Evolutionary conservation across 2,329 filamentous ascomycete species (phyloP).

Genomic region (Cordyceps javanica): DNA sequence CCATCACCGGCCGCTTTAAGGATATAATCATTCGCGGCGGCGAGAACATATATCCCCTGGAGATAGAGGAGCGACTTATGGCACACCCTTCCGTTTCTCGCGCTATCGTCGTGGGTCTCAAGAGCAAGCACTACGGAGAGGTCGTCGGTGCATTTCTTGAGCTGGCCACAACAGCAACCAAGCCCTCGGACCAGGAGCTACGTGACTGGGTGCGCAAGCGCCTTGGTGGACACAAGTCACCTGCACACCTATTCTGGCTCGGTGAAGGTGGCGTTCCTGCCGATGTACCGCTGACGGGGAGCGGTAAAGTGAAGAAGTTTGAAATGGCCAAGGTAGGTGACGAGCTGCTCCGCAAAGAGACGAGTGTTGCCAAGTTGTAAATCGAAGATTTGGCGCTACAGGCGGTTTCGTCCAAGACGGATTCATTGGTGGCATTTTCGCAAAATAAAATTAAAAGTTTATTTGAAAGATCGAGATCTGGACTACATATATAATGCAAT

Average conservation of each 20-base stretch:
- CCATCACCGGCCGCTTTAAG: conserved; percentile 70
- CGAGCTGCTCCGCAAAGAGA: conserved; percentile 45
- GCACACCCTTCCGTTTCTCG: conserved; percentile 54
- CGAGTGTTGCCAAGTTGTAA: conserved; percentile 41
- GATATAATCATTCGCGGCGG: conserved; percentile 74
- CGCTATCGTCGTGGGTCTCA: conserved; percentile 65
- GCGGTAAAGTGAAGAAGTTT: conserved; percentile 65
- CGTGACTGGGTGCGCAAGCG: conserved; percentile 55
- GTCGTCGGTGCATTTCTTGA: conserved; percentile 62
- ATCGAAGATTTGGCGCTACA: neutral
- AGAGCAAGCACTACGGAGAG: conserved; percentile 66
- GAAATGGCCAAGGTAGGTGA: conserved; percentile 53
- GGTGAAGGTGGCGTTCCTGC: conserved; percentile 53
- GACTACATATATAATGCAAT: neutral
- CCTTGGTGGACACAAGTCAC: conserved; percentile 63
- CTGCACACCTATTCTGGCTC: conserved; percentile 69
- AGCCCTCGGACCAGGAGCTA: conserved; percentile 48
- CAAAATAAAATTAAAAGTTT: neutral
- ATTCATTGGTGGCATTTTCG: neutral
- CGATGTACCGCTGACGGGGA: conserved; percentile 60
- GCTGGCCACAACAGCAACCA: conserved; percentile 26
- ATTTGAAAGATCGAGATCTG: neutral
- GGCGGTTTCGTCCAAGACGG: neutral
- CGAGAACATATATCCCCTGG: conserved; percentile 68
- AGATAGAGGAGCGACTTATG: conserved; percentile 68